A percentile compares a stretch with the other conserved stretches of the same genome.
These are phyloP conservation scores for Colletotrichum gloeosporioides DNA, from an alignment of 2,329 filamentous ascomycete species.

Conservation along the genomic window DNA sequence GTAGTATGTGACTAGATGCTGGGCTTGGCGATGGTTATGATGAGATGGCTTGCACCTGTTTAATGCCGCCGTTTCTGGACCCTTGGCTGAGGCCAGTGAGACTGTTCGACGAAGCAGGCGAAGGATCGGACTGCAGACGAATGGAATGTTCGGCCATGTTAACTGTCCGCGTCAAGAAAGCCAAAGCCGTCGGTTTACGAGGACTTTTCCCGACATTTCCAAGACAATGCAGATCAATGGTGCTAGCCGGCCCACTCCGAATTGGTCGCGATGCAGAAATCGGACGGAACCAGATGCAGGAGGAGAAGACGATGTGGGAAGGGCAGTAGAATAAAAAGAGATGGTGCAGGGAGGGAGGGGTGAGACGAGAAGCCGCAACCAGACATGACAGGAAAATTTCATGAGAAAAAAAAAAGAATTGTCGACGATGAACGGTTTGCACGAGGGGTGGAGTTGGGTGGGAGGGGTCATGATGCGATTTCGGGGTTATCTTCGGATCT, in stretches of 20 bases:
- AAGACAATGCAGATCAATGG: slow-evolving; percentile 7
- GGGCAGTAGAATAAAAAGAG: neutral
- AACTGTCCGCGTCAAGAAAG: neutral
- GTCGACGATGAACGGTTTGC: slow-evolving; percentile 2
- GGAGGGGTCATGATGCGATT: slow-evolving; percentile 16
- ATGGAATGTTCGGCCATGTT: neutral
- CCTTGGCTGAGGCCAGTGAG: neutral
- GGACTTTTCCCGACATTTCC: slow-evolving; percentile 1
- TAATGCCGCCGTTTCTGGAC: neutral
- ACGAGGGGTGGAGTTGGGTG: neutral
- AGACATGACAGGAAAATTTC: neutral
- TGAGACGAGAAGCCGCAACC: neutral
- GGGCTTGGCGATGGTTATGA: neutral
- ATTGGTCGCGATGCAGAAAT: slow-evolving; percentile 3
- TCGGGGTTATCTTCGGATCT: slow-evolving; percentile 56
- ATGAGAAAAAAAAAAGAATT: neutral
- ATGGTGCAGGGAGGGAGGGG: neutral
- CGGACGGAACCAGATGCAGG: neutral
- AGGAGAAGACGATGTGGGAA: neutral
- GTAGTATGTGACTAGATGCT: neutral
- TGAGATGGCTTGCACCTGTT: neutral
- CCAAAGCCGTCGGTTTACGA: slow-evolving; percentile 17
- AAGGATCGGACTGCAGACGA: neutral
- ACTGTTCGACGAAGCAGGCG: neutral
- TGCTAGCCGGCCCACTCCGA: slow-evolving; percentile 6